Evolutionary conservation across 179 eudicot species (phyloP), one percentile per base, ranked within the genome.

Genomic region (Corrigiola litoralis): DNA sequence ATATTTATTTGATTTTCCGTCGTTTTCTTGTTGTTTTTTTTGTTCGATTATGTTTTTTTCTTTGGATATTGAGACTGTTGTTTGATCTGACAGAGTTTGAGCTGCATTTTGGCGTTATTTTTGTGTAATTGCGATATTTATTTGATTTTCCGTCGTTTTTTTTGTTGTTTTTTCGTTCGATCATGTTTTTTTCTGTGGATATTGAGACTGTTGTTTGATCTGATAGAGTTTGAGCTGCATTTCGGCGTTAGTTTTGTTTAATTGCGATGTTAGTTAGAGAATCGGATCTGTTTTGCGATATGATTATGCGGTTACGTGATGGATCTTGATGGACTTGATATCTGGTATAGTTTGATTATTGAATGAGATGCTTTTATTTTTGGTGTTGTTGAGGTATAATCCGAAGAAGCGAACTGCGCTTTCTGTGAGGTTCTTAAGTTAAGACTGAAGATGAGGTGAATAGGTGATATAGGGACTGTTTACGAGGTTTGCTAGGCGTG

Each of bases 61-160:
- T 36, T 50, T 20, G 38, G 24, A 36, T 49, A 20, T 51, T 65
- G 59, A 24, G 28, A 6, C 24, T 16, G 6, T 11, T 13, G 61
- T 45, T 54, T 64, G 57, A 63, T 74, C 57, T 64, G 56, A 10
- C 41, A 8, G 4, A 63, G 41, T 51, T 40, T 20, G 7, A 36
- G 41, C 29, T 29, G 28, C 54, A 34, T 32, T 73, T 45, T 6
- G 12, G 12, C 45, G 58, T 67, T 65, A 16, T 24, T 58, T 44
- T 41, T 69, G 50, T 48, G 37, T 33, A 5, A 47, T 17, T 60
- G 28, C 46, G 49, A 61, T 61, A 13, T 7, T 50, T 57, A 38
- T 25, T 11, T 41, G 24, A 27, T 17, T 61, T 7, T 5, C 14
- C 24, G 21, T 12, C 6, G 14, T 13, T 34, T 31, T 18, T 23